phyloP scores from a whole-genome alignment of 768 basidiomycete genomes.

The Rhizopogon sp. region DNA sequence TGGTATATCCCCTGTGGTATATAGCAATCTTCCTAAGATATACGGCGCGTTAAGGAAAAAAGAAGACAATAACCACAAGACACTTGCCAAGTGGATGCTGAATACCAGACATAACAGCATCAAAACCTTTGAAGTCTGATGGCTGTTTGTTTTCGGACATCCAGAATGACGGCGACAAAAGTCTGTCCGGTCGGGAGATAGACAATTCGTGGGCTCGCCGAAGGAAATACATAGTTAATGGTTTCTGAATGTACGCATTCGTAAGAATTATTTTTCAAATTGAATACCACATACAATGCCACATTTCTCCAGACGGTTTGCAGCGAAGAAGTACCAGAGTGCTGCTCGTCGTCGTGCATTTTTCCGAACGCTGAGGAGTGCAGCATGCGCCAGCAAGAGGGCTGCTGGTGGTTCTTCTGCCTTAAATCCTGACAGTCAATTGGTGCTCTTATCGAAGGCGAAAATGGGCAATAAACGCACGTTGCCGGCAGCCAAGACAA shows the following conservation, averaged over 20 bases:
- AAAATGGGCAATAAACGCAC: constrained; percentile 39
- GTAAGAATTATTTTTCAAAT: constrained; percentile 4
- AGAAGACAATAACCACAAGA: not conserved
- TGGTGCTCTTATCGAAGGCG: constrained; percentile 7
- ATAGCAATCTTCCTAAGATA: constrained; percentile 70
- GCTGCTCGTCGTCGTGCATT: constrained; percentile 58
- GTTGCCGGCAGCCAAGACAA: constrained; percentile 80
- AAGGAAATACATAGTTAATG: constrained; percentile 78
- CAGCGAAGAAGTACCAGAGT: constrained; percentile 75
- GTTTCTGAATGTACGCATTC: constrained; percentile 51
- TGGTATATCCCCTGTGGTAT: constrained; percentile 82
- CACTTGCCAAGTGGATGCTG: constrained; percentile 71
- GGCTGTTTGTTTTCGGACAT: constrained; percentile 55
- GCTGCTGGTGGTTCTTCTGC: constrained; percentile 80
- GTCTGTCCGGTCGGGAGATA: constrained; percentile 43
- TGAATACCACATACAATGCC: constrained; percentile 60
- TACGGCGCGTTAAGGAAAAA: constrained; percentile 6
- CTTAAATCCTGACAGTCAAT: constrained; percentile 39
- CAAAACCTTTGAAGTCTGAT: constrained; percentile 41
- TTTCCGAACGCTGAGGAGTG: constrained; percentile 59
- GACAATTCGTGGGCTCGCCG: constrained; percentile 66
- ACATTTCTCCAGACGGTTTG: constrained; percentile 74
- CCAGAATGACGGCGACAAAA: constrained; percentile 78
- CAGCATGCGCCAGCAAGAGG: constrained; percentile 77
- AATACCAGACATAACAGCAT: constrained; percentile 64